A percentile compares a stretch with the other conserved stretches of the same genome.
Conservation (phyloP, 768 basidiomycete species). For the Epithele typhae region DNA sequence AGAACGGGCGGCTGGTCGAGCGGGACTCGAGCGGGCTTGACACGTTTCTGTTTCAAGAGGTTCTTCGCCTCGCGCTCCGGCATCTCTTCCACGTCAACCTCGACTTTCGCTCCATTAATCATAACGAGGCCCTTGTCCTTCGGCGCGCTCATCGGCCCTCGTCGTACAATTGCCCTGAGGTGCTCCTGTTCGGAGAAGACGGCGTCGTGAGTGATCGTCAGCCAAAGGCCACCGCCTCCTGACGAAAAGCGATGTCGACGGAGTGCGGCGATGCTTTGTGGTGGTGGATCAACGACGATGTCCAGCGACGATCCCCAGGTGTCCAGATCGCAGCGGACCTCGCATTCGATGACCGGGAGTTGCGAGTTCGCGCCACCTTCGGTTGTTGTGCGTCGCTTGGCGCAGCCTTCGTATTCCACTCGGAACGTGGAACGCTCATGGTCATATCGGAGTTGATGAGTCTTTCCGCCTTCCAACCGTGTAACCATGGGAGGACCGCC, state of each 20-base stretch:
- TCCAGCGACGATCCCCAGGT: constrained; percentile 83
- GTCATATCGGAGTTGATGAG: constrained; percentile 75
- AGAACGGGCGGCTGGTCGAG: constrained; percentile 90
- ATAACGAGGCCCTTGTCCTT: constrained; percentile 81
- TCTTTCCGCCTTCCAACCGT: constrained; percentile 73
- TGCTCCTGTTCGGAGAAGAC: constrained; percentile 75
- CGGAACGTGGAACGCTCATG: constrained; percentile 79
- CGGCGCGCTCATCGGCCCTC: constrained; percentile 52
- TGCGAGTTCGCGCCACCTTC: constrained; percentile 13
- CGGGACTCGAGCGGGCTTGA: constrained; percentile 82
- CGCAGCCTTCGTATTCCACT: constrained; percentile 76
- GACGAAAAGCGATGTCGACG: constrained; percentile 82
- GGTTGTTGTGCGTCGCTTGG: constrained; percentile 36
- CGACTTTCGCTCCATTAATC: constrained; percentile 83
- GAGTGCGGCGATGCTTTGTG: constrained; percentile 75
- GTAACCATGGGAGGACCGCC: constrained; percentile 94
- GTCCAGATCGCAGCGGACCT: constrained; percentile 88
- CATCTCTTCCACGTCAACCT: constrained; percentile 86
- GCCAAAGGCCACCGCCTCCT: constrained; percentile 91
- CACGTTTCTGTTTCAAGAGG: constrained; percentile 77
- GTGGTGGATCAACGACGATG: constrained; percentile 90
- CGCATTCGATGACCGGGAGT: constrained; percentile 72
- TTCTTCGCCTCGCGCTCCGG: constrained; percentile 82
- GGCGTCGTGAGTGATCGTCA: constrained; percentile 85
- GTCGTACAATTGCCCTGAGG: constrained; percentile 67